A percentile compares a stretch with the other conserved stretches of the same genome.
These are phyloP conservation scores for Epichloe aotearoae DNA, from an alignment of 2,329 filamentous ascomycete species.

Conservation along the genomic window DNA sequence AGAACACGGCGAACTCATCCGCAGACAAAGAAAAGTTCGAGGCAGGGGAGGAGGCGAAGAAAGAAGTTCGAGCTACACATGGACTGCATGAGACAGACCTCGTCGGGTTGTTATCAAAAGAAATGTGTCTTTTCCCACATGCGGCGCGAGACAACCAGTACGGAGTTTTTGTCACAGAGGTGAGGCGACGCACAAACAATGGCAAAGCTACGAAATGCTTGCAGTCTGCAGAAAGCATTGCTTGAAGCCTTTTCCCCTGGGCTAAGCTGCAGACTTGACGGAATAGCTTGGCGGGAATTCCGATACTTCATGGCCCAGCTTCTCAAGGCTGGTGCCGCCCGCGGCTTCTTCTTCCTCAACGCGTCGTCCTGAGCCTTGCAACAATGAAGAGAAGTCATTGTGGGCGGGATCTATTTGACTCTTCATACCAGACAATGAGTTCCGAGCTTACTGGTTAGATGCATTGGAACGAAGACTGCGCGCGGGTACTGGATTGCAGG, in stretches of 20 bases:
- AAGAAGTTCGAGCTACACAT: background rate
- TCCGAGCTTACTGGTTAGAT: background rate
- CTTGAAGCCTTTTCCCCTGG: background rate
- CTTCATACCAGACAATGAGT: background rate
- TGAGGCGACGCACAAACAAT: background rate
- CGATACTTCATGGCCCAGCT: no score
- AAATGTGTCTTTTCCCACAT: background rate
- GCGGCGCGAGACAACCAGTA: background rate
- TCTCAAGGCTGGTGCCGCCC: no score
- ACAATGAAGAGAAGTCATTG: background rate
- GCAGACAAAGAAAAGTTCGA: background rate
- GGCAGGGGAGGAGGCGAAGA: background rate
- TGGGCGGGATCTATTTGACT: background rate
- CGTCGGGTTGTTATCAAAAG: slow-evolving; percentile 1
- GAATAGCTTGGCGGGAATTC: no score
- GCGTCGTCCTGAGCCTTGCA: background rate
- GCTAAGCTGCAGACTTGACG: background rate
- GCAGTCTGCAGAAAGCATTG: background rate
- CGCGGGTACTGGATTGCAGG: background rate
- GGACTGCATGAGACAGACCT: slow-evolving; percentile 3
- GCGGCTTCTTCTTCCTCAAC: no score
- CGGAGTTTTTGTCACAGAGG: background rate
- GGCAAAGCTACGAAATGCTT: background rate
- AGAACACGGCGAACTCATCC: background rate
- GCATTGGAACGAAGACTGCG: background rate